A percentile compares a stretch with the other conserved stretches of the same genome.
Conservation (phyloP, 2,329 filamentous ascomycete genomes). For the Alternaria alternata region DNA sequence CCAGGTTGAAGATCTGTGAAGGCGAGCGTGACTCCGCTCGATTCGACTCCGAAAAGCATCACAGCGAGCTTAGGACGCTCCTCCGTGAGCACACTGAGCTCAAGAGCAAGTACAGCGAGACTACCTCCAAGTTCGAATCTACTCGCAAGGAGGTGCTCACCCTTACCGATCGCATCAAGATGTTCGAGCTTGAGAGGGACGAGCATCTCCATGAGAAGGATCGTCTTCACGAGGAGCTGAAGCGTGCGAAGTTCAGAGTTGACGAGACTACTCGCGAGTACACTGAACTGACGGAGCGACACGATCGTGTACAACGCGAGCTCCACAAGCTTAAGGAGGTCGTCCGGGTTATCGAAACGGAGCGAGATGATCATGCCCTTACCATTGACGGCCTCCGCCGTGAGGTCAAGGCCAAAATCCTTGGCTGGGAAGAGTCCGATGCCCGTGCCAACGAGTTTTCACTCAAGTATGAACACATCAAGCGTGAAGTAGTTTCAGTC, state of each 20-base stretch:
- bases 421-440: constrained; percentile 32
- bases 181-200: constrained; percentile 34
- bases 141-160: constrained; percentile 33
- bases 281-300: constrained; percentile 32
- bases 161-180: constrained; percentile 31
- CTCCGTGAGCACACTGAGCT: constrained; percentile 34
- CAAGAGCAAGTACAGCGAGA: constrained; percentile 33
- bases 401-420: constrained; percentile 29
- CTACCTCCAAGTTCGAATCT: constrained; percentile 27
- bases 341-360: constrained; percentile 25
- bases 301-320: constrained; percentile 35
- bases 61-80: constrained; percentile 30
- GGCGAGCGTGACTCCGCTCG: constrained; percentile 31
- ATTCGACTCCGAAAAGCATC: constrained; percentile 32
- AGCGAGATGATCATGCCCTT: constrained; percentile 32
- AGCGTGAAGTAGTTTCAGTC: constrained; percentile 33
- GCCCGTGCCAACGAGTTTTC: constrained; percentile 28
- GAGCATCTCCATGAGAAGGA: constrained; percentile 37
- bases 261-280: constrained; percentile 32
- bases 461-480: constrained; percentile 35
- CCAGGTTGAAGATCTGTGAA: constrained; percentile 30
- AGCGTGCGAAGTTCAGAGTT: constrained; percentile 25
- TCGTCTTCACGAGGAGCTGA: constrained; percentile 34
- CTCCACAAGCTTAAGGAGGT: constrained; percentile 33
- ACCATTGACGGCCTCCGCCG: constrained; percentile 32